A percentile compares a stretch with the other conserved stretches of the same genome.
phyloP scores from a whole-genome alignment of 495 filamentous ascomycete genomes.

The Daldinia grandis region DNA sequence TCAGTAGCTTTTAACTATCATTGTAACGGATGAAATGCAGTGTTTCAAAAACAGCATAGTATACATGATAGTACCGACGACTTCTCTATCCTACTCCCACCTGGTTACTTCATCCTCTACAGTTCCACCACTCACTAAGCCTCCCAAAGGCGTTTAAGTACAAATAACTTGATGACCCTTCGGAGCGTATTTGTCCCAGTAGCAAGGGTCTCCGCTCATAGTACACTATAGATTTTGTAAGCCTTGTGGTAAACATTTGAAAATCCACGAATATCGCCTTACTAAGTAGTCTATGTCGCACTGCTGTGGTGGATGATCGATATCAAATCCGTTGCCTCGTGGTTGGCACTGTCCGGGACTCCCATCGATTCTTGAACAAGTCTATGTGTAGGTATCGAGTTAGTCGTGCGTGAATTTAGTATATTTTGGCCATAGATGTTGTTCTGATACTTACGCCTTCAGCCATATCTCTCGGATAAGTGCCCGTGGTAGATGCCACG shows the following conservation, averaged over 20 bases:
- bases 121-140: no score
- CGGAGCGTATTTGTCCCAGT: not conserved
- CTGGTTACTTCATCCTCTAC: no score
- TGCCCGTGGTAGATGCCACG: not conserved
- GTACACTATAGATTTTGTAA: not conserved
- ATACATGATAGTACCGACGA: no score
- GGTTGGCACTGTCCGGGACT: not conserved
- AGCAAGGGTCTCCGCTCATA: not conserved
- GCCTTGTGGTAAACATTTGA: not conserved
- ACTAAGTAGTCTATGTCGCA: not conserved
- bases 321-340: not conserved
- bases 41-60: no score
- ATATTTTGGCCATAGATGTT: not conserved
- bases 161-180: no score
- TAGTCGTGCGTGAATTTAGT: not conserved
- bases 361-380: not conserved
- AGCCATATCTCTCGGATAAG: not conserved
- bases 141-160: no score
- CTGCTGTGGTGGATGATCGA: not conserved
- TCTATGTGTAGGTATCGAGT: not conserved
- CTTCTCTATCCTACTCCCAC: no score
- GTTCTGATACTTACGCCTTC: not conserved
- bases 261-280: not conserved
- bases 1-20: no score
- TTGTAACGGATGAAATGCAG: no score